Percentiles rank a stretch among this genome's conserved stretches.
Evolutionary conservation across 2,329 filamentous ascomycete genomes (phyloP).

Genomic region (Hypoxylon sp.): DNA sequence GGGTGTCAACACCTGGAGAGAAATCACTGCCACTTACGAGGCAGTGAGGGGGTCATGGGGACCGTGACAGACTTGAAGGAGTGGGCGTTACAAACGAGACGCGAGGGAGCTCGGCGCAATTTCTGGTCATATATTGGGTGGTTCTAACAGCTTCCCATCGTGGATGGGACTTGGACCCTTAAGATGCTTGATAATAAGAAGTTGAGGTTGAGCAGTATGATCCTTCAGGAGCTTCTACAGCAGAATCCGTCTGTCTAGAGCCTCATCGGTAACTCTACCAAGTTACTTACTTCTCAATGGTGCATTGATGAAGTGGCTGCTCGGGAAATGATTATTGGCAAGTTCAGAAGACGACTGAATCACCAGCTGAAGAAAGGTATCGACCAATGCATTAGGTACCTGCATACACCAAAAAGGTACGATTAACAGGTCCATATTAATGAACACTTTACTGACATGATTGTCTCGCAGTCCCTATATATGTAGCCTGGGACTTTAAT

Average conservation of each 20-base stretch:
- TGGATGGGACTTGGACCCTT: slow-evolving; percentile 35
- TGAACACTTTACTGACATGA: background rate
- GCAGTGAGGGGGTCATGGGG: slow-evolving; percentile 36
- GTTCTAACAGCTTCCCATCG: slow-evolving; percentile 38
- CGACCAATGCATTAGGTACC: too few relatives aligned
- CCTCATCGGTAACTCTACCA: too few relatives aligned
- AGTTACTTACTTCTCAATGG: background rate
- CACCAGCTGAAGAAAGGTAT: too few relatives aligned
- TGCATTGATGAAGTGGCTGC: too few relatives aligned
- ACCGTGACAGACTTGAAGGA: slow-evolving; percentile 38
- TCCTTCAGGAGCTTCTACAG: slow-evolving; percentile 41
- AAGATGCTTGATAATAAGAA: slow-evolving; percentile 43
- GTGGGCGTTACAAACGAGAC: slow-evolving; percentile 31
- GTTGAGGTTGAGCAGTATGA: slow-evolving; percentile 37
- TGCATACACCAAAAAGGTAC: background rate
- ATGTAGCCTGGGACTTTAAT: too few relatives aligned
- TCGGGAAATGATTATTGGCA: too few relatives aligned
- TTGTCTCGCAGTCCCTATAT: background rate
- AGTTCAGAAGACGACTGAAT: too few relatives aligned
- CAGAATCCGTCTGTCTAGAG: slow-evolving; percentile 40
- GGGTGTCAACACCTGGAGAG: slow-evolving; percentile 31
- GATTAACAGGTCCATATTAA: background rate
- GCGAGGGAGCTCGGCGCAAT: slow-evolving; percentile 22
- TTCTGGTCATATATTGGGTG: slow-evolving; percentile 46
- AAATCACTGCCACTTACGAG: slow-evolving; percentile 41